phyloP scores from a whole-genome alignment of 371 early-diverging fungal genomes.

The Nematocida ausubeli region DNA sequence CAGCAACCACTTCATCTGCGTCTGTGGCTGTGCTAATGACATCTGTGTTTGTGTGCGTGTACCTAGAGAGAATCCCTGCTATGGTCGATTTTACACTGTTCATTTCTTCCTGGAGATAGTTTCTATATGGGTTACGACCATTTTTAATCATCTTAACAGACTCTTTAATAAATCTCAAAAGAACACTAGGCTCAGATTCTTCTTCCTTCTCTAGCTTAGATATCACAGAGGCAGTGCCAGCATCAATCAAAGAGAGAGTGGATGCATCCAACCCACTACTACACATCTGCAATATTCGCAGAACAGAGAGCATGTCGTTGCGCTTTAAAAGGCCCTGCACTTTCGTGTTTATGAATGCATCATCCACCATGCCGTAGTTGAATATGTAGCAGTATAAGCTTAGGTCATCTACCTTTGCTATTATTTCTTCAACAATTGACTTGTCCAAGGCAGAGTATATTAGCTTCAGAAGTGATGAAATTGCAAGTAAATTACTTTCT shows the following conservation, averaged over 20 bases:
- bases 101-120: constrained; percentile 48
- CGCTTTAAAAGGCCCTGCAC: neutral
- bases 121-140: constrained; percentile 31
- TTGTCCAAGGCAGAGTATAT: constrained; percentile 37
- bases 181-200: neutral
- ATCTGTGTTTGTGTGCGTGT: neutral
- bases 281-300: constrained; percentile 36
- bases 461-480: constrained; percentile 49
- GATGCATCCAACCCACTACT: neutral
- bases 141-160: constrained; percentile 1
- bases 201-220: neutral
- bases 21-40: constrained; percentile 25
- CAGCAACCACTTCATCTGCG: constrained; percentile 16
- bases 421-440: constrained; percentile 15
- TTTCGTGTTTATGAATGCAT: constrained; percentile 6
- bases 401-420: constrained; percentile 4
- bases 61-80: constrained; percentile 1
- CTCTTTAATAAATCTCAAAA: constrained; percentile 18
- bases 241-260: neutral
- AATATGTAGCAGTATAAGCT: constrained; percentile 43
- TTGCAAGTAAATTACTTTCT: constrained; percentile 22
- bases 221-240: neutral
- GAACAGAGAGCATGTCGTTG: constrained; percentile 10
- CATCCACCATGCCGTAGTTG: constrained; percentile 42
- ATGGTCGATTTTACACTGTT: constrained; percentile 12